phyloP scores from a whole-genome alignment of 2,329 filamentous ascomycete species.

The Colletotrichum sojae region DNA sequence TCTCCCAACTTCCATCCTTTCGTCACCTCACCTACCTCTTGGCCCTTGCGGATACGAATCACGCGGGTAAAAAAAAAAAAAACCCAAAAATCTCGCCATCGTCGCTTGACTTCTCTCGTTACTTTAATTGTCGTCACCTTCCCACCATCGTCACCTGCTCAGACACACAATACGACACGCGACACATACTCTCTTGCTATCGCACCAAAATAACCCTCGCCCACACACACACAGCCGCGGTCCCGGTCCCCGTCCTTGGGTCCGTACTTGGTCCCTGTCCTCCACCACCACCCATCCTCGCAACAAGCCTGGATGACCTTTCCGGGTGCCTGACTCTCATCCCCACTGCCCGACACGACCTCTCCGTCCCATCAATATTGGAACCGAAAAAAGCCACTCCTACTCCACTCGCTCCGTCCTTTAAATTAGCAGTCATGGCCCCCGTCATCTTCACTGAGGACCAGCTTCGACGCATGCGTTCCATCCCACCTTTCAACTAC shows the following conservation, averaged over 20 bases:
- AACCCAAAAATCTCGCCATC: neutral
- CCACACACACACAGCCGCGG: neutral
- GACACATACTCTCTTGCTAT: conserved; percentile 9
- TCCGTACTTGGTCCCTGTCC: conserved; percentile 17
- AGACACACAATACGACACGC: conserved; percentile 4
- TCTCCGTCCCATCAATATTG: conserved; percentile 33
- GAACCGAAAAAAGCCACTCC: conserved; percentile 30
- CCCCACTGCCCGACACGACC: conserved; percentile 31
- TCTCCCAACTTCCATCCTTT: neutral
- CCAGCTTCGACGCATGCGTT: conserved; percentile 44
- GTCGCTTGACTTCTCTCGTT: neutral
- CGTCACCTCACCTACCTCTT: conserved; percentile 13
- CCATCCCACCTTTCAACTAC: conserved; percentile 42
- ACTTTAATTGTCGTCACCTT: neutral
- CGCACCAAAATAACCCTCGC: conserved; percentile 14
- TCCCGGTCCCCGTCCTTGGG: conserved; percentile 8
- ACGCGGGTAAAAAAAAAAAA: neutral
- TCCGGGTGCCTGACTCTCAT: conserved; percentile 23
- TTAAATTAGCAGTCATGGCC: conserved; percentile 33
- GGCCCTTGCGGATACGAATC: conserved; percentile 10
- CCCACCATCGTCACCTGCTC: conserved; percentile 5
- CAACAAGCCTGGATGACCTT: conserved; percentile 14
- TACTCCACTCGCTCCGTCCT: conserved; percentile 23
- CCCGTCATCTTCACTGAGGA: conserved; percentile 30
- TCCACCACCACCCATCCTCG: conserved; percentile 1